Evolutionary conservation across 768 basidiomycete genomes (phyloP).

Genomic region (Phlebiopsis flavidoalba): DNA sequence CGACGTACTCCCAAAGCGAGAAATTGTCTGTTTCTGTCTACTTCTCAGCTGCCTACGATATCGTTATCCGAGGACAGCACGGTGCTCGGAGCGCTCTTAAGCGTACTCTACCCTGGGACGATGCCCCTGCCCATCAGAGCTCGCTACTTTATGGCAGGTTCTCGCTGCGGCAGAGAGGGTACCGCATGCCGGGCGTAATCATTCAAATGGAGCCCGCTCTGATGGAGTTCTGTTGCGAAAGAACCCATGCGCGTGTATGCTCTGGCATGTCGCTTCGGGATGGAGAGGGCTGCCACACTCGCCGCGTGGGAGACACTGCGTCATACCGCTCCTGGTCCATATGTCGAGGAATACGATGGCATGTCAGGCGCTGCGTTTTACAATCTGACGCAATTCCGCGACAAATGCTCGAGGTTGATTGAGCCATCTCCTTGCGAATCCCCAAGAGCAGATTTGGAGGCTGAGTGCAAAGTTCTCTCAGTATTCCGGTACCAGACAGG

Average conservation of each 20-base stretch:
- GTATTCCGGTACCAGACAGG: neutral
- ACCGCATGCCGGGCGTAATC: neutral
- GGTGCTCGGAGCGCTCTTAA: conserved; percentile 18
- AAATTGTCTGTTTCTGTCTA: neutral
- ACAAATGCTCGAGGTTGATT: neutral
- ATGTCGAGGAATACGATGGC: neutral
- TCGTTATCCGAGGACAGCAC: conserved; percentile 15
- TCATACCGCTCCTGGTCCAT: neutral
- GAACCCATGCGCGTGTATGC: conserved; percentile 1
- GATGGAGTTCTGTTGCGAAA: neutral
- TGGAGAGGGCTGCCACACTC: neutral
- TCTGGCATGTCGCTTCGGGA: neutral
- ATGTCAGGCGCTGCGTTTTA: neutral
- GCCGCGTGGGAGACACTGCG: neutral
- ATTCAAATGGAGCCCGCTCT: neutral
- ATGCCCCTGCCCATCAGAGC: neutral
- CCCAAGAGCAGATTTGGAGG: neutral
- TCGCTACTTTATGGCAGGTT: neutral
- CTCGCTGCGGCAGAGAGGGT: conserved; percentile 4
- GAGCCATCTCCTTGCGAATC: neutral
- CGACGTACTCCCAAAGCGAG: neutral
- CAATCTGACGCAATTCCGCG: neutral
- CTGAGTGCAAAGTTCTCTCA: neutral
- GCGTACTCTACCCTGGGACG: conserved; percentile 18
- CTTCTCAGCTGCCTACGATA: neutral